Evolutionary conservation across 1,139 yeast genomes (phyloP), one percentile per base, ranked within the genome.

Genomic region (Taiozyma sp.): DNA sequence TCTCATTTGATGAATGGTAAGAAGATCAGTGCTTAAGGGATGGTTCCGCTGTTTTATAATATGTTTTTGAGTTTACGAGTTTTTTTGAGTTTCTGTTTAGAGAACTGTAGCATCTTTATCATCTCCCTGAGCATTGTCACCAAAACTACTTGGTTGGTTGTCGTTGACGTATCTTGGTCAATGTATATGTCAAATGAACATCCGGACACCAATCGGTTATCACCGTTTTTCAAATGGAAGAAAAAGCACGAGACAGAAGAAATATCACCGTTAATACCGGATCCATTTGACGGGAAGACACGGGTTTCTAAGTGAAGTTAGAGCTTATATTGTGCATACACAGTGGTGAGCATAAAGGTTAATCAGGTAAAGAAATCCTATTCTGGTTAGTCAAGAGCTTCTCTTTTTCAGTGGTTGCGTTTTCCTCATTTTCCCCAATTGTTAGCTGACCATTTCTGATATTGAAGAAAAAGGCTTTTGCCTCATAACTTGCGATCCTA

Each of bases 1-100:
- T 83, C 80, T 48, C 92, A 85, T 64, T 73, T 85, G 63, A 81
- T 85, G 79, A 81, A 83, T 57, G 88, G 89, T 36, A 84, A 84
- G 68, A 81, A 75, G 58, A 65, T 70, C 45, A 62, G 70, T 47
- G 72, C 73, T 34, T 67, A 40, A 32, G 36, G 6, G 12, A 32
- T 32, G 36, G 36, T 12, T 32, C 14, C 19, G 19, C 19, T 32
- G 36, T 32, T 8, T 32, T 32, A 32, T 32, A n/a, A 32, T 32
- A n/a, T 32, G 36, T 32, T 30, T 29, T 32, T 32, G 36, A n/a
- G 6, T 32, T 14, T 32, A 14, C 36, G 14, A 32, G 36, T 32
- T 32, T 32, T 7, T 32, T 32, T 32, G 4, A n/a, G 36, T 32
- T 30, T 13, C 34, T 13, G 4, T 30, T 28, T 24, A 29, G 30